Evolutionary conservation across 2,329 filamentous ascomycete genomes (phyloP), one percentile per base, ranked within the genome.

Genomic region (Chaetomiaceae sp.): DNA sequence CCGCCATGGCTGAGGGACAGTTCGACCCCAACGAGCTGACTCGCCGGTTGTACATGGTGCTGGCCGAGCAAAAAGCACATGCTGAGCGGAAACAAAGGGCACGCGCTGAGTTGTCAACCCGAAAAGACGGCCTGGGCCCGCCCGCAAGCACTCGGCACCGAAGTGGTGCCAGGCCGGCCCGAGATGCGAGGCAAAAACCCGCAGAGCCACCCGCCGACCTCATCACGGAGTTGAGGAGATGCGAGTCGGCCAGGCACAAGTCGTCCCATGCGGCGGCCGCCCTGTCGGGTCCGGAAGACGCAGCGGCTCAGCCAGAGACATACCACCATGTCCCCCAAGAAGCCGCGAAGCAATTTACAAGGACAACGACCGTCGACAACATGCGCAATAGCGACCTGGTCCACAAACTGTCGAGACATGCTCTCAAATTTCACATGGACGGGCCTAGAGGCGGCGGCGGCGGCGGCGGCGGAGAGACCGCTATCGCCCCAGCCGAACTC

Each of bases 1-100:
- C 23, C 33, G 54, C 32, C 23, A 33, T 44, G 29, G 29, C 51
- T 1, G 66, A 65, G 25, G 62, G 71, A 29, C 69, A 73, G 16
- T 69, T 84, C 41, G 80, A 84, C 55, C 71, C 81, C 0, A 73
- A 77, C 25, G 80, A 85, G 51, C 66, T 85, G 25, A 72, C 74
- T 10, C 72, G 75, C 29, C 75, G 80, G 16, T 71, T 85, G 21
- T 70, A 72, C 44, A 58, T 73, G 10, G 75, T 84, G 16, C 67
- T 80, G 13, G 72, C 71, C 5, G 73, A 82, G 54, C 77, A 78
- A 56, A 76, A 76, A 54, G 66, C 69, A 7, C 63, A 65, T 11
- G 67, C 71, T 4, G 70, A 73, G 48, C 65, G 63, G 58, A 68
- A 66, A 51, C 63, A 64, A 46, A 64, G 64, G 25, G 50, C 51